Base-by-base conservation (phyloP, 139 green algal species). In the Pedinophyceae sp. region DNA sequence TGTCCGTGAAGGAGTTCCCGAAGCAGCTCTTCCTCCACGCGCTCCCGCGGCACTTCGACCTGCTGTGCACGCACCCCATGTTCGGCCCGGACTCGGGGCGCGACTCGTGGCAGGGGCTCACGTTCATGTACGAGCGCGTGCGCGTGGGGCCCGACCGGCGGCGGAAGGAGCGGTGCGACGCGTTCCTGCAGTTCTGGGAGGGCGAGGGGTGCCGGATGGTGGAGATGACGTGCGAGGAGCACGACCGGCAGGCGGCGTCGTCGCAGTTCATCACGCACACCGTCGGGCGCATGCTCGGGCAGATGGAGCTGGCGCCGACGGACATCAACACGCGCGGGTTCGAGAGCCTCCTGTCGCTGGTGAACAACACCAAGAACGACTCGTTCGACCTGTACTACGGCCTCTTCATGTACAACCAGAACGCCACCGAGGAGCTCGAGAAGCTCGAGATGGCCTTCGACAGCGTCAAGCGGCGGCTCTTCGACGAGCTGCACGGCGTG, bases 381-480 rank as follows among this genome's bases (percentile, higher is more conserved):
- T 94, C 83, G 3, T 99, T 99, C 61, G 91, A 99, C 45, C 81
- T 99, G 4, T 99, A 99, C 81, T 99, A 99, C 66, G 91, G 91
- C 26, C 83, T 99, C 16, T 99, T 99, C 71, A 87, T 99, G 80
- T 98, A 98, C 81, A 97, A 97, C 62, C 69, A 78, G 67, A 88
- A 78, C 62, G 76, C 82, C 5, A 85, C 77, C 1, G 70, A 83
- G 41, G 72, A 88, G 66, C 68, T 95, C 48, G 64, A 88, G 24
- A 58, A 62, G 4, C 67, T 94, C 48, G 85, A 93, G 60, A 27
- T 22, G 30, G 64, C 68, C 13, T 75, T 78, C 28, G 59, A 72
- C 49, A 50, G 48, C 3, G 82, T 96, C 16, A 94, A 94, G 67
- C 81, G 82, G 61, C 67, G 85, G 62, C 71, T 97, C 19, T 79